Conservation (phyloP, 176 grass and related monocot genomes). For the Pharus latifolius region DNA sequence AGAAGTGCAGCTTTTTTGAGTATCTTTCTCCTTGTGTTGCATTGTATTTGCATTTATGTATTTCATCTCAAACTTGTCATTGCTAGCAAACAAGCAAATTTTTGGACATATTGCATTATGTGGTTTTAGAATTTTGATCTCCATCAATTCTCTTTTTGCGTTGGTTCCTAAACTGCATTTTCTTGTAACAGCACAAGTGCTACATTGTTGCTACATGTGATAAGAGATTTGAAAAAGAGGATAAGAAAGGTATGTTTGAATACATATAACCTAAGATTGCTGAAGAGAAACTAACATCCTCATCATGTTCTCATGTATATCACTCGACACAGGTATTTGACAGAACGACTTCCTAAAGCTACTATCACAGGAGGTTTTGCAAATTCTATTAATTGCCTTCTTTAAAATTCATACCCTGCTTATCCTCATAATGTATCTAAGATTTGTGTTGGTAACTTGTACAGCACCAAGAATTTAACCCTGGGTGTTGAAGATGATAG, state of each 20-base stretch:
- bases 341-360: conserved; percentile 77
- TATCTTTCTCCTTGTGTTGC: too few relatives aligned
- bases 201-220: conserved; percentile 90
- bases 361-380: conserved; percentile 67
- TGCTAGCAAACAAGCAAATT: neutral
- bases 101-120: neutral
- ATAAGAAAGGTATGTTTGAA: conserved; percentile 67
- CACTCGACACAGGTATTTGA: conserved; percentile 65
- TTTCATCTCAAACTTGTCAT: neutral
- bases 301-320: conserved; percentile 59
- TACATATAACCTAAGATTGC: neutral
- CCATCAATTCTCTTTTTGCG: too few relatives aligned
- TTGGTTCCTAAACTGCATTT: neutral
- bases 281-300: neutral
- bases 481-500: too few relatives aligned
- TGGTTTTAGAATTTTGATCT: neutral
- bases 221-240: conserved; percentile 80
- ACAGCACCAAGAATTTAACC: conserved; percentile 83
- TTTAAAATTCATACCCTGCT: neutral
- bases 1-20: neutral
- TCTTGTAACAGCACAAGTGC: conserved; percentile 65
- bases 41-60: neutral
- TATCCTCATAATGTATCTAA: conserved; percentile 4
- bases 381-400: neutral
- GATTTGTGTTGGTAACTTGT: neutral